Base-by-base conservation (phyloP, 129 eudicot species). In the Deinandra increscens region DNA sequence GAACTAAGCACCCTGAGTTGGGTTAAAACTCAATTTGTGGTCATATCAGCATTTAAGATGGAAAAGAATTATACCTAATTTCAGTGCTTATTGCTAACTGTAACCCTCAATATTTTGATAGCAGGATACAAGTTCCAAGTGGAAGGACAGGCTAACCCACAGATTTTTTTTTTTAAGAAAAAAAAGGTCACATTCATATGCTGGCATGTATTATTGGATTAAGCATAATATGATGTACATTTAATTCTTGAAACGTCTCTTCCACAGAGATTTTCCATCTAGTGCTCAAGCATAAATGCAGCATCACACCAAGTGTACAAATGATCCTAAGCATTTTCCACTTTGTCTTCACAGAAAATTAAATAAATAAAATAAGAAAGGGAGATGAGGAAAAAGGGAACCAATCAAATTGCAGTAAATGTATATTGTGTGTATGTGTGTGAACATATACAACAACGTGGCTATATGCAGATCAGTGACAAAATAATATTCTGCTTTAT, bases 231-330 rank as follows among this genome's bases (percentile, higher is more conserved):
- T 69, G 59, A 69, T 77, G 81, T 69, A 41, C 61, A 68, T 60
- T 17, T 73, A 43, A 79, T 72, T 79, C 75, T 71, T 60, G 60
- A 79, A 72, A 60, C 39, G 41, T 67, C 74, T 49, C 53, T 64
- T 72, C 49, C 64, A 51, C 11, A 9, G 70, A 23, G 69, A 65
- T 64, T 64, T 53, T 55, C 55, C 73, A 60, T 72, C 58, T 78
- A 66, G 69, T 72, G 82, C 73, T 60, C 75, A 73, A 77, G 70
- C 75, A 72, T 79, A 73, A 39, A 79, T 59, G 78, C 58, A 79
- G 66, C 55, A 72, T 72, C 74, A 60, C 75, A 73, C 70, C 70
- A 67, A 79, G 79, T 59, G 74, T 67, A 18, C 66, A 78, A 42
- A 71, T 64, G 82, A 64, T 54, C 72, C 66, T 64, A 36, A 20